Base-by-base conservation (phyloP, 805 yeast genomes). In the Wickerhamomyces mucosus region DNA sequence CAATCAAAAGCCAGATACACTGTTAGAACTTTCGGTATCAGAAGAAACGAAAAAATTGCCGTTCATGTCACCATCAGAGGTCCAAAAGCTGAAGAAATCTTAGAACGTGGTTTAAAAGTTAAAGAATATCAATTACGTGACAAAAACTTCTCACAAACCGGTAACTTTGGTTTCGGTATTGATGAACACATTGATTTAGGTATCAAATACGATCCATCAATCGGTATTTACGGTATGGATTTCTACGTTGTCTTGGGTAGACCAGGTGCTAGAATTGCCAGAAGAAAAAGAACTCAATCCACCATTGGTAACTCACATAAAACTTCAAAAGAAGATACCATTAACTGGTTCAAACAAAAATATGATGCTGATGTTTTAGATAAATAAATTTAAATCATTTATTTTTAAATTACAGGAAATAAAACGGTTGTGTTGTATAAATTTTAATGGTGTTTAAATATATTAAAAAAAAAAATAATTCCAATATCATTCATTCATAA, bases 151-250 rank as follows among this genome's bases (percentile, higher is more conserved):
- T 84, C 96, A 59, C 85, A 76, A 58, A 89, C 97, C 61, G 98
- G 98, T 75, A 92, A 92, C 96, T 92, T 92, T 61, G 98, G 98
- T 77, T 92, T 92, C 80, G 98, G 98, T 81, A 79, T 92, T 65
- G 81, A 83, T 56, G 98, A 92, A 78, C 98, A 92, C 79, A 92
- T 92, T 60, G 98, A 92, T 70, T 80, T 92, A 68, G 98, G 98
- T 78, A 92, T 92, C 81, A 92, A 92, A 78, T 92, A 92, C 75
- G 98, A 92, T 71, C 98, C 98, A 70, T 77, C 83, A 63, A 92
- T 92, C 61, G 97, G 97, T 68, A 92, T 92, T 67, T 92, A 89
- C 92, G 98, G 98, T 80, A 92, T 82, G 94, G 98, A 92, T 73
- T 92, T 92, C 85, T 92, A 88, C 88, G 86, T 92, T 63, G 96